Percentiles rank a stretch among this genome's conserved stretches.
phyloP scores from a whole-genome alignment of 805 yeast species.

The Saccharomycopsis malanga region DNA sequence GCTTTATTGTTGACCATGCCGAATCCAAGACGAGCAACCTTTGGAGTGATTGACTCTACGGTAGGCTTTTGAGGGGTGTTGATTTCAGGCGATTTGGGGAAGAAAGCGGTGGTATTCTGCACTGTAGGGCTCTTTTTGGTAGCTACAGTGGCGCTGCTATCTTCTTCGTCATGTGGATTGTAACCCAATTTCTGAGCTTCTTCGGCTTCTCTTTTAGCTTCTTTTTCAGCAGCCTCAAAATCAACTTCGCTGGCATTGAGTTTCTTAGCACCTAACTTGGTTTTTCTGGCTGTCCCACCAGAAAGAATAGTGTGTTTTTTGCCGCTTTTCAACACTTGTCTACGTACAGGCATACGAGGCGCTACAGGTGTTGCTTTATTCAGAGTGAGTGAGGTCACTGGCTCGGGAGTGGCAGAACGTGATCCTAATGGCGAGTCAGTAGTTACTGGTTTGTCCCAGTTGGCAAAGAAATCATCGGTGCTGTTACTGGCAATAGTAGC shows the following conservation, averaged over 20 bases:
- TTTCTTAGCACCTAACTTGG: slow-evolving; percentile 51
- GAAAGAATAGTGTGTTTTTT: slow-evolving; percentile 43
- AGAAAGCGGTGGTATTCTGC: slow-evolving; percentile 15
- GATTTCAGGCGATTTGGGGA: slow-evolving; percentile 21
- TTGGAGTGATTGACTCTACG: slow-evolving; percentile 51
- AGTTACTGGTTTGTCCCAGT: slow-evolving; percentile 77
- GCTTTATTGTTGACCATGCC: slow-evolving; percentile 72
- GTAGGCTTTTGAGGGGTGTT: slow-evolving; percentile 13
- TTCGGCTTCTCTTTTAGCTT: slow-evolving; percentile 78
- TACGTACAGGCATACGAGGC: slow-evolving; percentile 15
- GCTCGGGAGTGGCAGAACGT: not conserved
- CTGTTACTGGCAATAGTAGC: slow-evolving; percentile 29
- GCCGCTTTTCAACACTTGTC: slow-evolving; percentile 21
- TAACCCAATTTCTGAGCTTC: slow-evolving; percentile 43
- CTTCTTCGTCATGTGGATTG: slow-evolving; percentile 30
- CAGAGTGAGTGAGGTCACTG: too few species aligned
- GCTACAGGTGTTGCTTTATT: slow-evolving; percentile 25
- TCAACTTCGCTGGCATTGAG: slow-evolving; percentile 46
- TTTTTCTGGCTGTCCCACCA: slow-evolving; percentile 41
- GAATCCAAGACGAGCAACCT: slow-evolving; percentile 78
- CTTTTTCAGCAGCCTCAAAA: slow-evolving; percentile 62
- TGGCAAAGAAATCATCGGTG: slow-evolving; percentile 82
- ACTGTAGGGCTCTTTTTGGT: not conserved
- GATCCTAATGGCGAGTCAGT: slow-evolving; percentile 32
- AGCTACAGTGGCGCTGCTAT: not conserved